Evolutionary conservation across 768 basidiomycete species (phyloP), one percentile per base, ranked within the genome.

Genomic region (Obba rivulosa): DNA sequence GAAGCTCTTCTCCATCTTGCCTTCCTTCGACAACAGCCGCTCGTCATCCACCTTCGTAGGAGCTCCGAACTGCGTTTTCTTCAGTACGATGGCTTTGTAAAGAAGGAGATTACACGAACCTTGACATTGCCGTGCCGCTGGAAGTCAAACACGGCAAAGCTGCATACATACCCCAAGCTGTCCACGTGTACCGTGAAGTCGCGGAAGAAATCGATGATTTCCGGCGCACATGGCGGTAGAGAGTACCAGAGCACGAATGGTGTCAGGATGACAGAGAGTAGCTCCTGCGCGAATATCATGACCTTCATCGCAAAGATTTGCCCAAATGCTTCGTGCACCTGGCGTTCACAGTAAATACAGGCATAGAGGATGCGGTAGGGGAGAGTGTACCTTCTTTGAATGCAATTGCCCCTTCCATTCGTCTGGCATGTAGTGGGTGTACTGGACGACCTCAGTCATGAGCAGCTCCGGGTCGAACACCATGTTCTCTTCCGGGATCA

Each of bases 1-100:
- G 70, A 96, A 90, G 65, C 87, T 91, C 72, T 98, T 96, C 74
- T 99, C 96, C 94, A 99, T 97, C 77, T 99, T 99, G 31, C 91
- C 91, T 56, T 95, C 87, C 52, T 88, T 89, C 4, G 88, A 90
- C 58, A 87, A 74, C 75, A 87, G 84, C 50, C 80, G 80, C 57
- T 82, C 81, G 55, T 92, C 87, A 11, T 74, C 70, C 8, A 76
- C 78, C 34, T 73, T 68, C 3, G 79, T 75, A 1, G 91, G 90
- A 10, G 90, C 92, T n/a, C 92, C 92, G 58, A 91, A 93, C 87
- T 91, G 39, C 23, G 20, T 16, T 41, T 17, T 38, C 25, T 40
- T 34, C 18, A 13, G 35, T 40, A 8, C 22, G 22, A 21, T 8
- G 8, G n/a, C 41, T 24, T 35, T 5, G n/a, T n/a, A 18, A 16